phyloP scores from a whole-genome alignment of 169 alveolate genomes.

The Eimeria maxima region DNA sequence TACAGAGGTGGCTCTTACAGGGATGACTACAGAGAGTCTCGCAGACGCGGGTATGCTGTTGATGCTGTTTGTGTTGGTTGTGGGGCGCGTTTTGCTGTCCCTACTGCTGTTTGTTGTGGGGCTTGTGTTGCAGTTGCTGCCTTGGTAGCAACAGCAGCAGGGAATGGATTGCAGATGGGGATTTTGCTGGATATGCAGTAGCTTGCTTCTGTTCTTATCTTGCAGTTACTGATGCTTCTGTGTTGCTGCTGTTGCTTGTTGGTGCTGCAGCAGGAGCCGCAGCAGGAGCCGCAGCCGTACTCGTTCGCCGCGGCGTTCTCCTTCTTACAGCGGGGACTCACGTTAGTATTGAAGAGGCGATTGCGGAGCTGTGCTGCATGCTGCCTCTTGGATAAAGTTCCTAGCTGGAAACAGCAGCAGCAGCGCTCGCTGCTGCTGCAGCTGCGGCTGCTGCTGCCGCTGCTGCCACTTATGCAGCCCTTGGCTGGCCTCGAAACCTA shows the following conservation, averaged over 20 bases:
- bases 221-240: neutral
- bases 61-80: neutral
- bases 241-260: conserved; percentile 1
- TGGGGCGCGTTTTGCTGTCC: neutral
- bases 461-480: neutral
- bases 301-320: conserved; percentile 58
- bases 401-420: no score
- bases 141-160: neutral
- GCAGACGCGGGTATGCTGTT: conserved; percentile 41
- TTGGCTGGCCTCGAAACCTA: neutral
- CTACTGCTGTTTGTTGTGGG: neutral
- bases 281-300: conserved; percentile 60
- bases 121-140: neutral
- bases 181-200: neutral
- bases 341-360: neutral
- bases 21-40: neutral
- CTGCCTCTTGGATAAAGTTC: no score
- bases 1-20: neutral
- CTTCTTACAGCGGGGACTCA: conserved; percentile 58
- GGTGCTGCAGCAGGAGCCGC: neutral
- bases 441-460: neutral
- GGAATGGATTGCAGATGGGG: neutral
- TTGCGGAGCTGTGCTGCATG: no score
- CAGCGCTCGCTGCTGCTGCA: no score
- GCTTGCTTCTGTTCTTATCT: neutral